Evolutionary conservation across 202 grass and related monocot species (phyloP), one percentile per base, ranked within the genome.

Genomic region (Dendrocalamus latiflorus): DNA sequence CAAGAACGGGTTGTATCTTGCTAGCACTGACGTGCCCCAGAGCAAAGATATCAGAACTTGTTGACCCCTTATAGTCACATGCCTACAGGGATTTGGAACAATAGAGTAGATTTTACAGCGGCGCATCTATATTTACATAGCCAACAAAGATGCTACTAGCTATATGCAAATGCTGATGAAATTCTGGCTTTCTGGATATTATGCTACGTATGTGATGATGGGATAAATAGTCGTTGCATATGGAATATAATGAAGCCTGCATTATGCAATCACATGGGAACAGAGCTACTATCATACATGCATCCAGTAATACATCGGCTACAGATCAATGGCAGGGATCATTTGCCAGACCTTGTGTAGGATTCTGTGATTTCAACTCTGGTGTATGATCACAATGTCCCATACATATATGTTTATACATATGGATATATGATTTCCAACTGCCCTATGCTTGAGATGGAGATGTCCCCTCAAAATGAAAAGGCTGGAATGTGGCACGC

Each of bases 61-160:
- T 53, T 44, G 75, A 80, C 61, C 68, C 58, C 57, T 65, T 79
- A 56, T 74, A 58, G 68, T 80, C 84, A 86, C 84, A 65, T 80
- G 76, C 47, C 68, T 38, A 86, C 76, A 80, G 48, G 47, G 48
- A 48, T 73, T 74, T 14, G 26, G 76, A 74, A 80, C 57, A 57
- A 80, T 86, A 65, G 48, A 70, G 16, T 30, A 33, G 37, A 57
- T 18, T 55, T 81, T 56, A 9, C 51, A 54, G 47, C 68, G 56
- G 44, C 28, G 61, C 77, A 43, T 4, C 18, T 36, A 39, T 26
- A 47, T 22, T 42, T 68, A 21, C 15, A 44, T 42, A 55, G 47
- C 62, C 45, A 74, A 72, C 84, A 37, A 33, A 21, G 24, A 53
- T 15, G 67, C 45, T 65, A 43, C 62, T 28, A 28, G 26, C 26